Evolutionary conservation across 345 rosid species (phyloP).

Genomic region (Balakata baccata): DNA sequence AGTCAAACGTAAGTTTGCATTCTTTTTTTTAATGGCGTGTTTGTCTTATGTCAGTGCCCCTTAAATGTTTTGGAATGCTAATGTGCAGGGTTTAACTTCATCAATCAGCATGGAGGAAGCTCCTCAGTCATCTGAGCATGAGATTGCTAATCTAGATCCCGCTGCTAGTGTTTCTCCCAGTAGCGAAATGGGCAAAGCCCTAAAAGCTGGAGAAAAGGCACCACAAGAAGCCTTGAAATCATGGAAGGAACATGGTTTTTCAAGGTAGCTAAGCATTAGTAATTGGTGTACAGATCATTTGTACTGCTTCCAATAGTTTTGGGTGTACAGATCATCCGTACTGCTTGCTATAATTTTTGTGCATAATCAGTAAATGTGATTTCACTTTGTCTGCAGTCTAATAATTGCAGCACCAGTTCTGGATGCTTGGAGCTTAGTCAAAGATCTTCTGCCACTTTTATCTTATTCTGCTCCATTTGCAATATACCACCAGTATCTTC

Average conservation of each 20-base stretch:
- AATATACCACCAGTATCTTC: conserved; percentile 85
- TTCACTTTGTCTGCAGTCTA: conserved; percentile 45
- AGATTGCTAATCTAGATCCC: conserved; percentile 23
- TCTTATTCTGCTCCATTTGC: conserved; percentile 88
- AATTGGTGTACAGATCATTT: too few relatives aligned
- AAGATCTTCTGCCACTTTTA: conserved; percentile 69
- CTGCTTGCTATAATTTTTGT: neutral
- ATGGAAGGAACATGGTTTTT: conserved; percentile 87
- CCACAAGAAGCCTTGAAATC: conserved; percentile 47
- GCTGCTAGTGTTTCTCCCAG: conserved; percentile 26
- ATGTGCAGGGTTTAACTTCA: conserved; percentile 43
- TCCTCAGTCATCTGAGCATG: conserved; percentile 40
- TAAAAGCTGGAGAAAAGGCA: conserved; percentile 75
- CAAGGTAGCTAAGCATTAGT: conserved; percentile 44
- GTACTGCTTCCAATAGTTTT: too few relatives aligned
- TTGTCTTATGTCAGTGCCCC: neutral
- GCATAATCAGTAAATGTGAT: neutral
- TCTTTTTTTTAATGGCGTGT: conserved; percentile 5
- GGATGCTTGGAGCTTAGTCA: conserved; percentile 65
- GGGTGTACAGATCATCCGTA: neutral
- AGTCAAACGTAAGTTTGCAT: conserved; percentile 40
- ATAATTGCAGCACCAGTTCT: conserved; percentile 80
- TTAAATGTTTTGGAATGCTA: conserved; percentile 15
- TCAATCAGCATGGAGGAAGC: conserved; percentile 38
- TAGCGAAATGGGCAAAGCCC: conserved; percentile 43